Base-by-base conservation (phyloP, 805 yeast genomes). In the Nakazawaea wyomingensis region DNA sequence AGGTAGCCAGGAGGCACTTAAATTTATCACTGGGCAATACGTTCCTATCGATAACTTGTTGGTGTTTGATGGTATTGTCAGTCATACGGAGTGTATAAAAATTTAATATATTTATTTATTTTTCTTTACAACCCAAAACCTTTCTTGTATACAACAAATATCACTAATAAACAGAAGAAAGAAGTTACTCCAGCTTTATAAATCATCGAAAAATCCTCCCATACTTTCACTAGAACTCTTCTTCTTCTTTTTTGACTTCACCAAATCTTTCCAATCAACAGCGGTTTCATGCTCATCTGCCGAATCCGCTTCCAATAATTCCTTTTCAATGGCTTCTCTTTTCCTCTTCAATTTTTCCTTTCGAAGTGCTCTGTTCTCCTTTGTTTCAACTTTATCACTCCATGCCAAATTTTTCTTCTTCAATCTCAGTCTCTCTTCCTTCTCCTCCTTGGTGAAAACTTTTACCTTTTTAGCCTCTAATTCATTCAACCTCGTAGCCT, bases 241-340 rank as follows among this genome's bases (percentile, higher is more conserved):
- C 50, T 69, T 69, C 60, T 71, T 78, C 57, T 87, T 90, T 48
- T 72, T 79, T 37, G 74, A 74, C 48, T 77, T 65, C 1, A 91
- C 83, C 19, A 82, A 54, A 24, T 84, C 90, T 62, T 93, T 93
- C 99, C 98, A 93, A 62, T 93, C 98, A 33, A 68, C 74, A 41
- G 71, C 75, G 2, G 64, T 62, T 39, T 74, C 82, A 4, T 56
- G 57, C n/a, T 69, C 72, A 20, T 64, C 69, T 4, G 60, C 68
- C 8, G 71, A 68, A 14, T 69, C 64, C 27, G 70, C 76, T 42
- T 67, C 71, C 56, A 61, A 55, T 13, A 74, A 52, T 47, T 69
- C 66, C 45, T 71, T 73, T 46, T 81, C 85, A n/a, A 82, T 71
- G 1, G 85, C 88, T 37, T 80, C 85, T 48, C 81, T 67, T 51